Evolutionary conservation across 345 rosid species (phyloP).

Genomic region (Lumnitzera racemosa): DNA sequence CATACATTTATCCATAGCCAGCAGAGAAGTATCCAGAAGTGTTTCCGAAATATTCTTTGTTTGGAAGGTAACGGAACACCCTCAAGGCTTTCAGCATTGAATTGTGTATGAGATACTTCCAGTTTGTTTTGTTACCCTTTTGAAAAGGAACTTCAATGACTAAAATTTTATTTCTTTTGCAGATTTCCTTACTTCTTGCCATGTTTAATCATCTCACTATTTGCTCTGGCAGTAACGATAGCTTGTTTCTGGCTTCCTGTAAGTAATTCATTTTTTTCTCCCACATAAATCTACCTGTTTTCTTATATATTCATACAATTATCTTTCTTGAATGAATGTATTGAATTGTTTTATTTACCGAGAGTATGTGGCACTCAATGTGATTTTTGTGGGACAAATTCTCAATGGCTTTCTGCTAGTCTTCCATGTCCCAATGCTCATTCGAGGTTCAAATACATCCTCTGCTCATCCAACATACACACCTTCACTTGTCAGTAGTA

Average conservation of each 20-base stretch:
- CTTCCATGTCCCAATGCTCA: too few relatives aligned
- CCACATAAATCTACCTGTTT: background rate
- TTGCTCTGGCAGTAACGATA: slow-evolving; percentile 53
- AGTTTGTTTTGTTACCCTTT: too few relatives aligned
- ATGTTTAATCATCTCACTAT: slow-evolving; percentile 45
- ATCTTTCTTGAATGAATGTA: slow-evolving; percentile 12
- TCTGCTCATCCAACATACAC: too few relatives aligned
- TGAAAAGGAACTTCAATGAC: too few relatives aligned
- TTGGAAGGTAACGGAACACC: slow-evolving; percentile 45
- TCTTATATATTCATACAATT: background rate
- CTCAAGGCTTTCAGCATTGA: background rate
- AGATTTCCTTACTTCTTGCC: slow-evolving; percentile 88
- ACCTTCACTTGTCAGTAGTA: too few relatives aligned
- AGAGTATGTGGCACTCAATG: too few relatives aligned
- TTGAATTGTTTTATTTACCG: too few relatives aligned
- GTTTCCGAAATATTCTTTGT: slow-evolving; percentile 61
- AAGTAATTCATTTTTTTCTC: slow-evolving; percentile 10
- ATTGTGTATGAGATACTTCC: too few relatives aligned
- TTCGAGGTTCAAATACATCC: too few relatives aligned
- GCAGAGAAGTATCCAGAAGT: slow-evolving; percentile 70
- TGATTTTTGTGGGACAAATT: too few relatives aligned
- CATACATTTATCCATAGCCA: slow-evolving; percentile 33
- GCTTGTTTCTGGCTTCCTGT: slow-evolving; percentile 70
- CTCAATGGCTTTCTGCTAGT: too few relatives aligned
- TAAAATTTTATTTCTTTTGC: slow-evolving; percentile 15